phyloP scores from a whole-genome alignment of 345 rosid genomes.

The Kernera saxatilis region DNA sequence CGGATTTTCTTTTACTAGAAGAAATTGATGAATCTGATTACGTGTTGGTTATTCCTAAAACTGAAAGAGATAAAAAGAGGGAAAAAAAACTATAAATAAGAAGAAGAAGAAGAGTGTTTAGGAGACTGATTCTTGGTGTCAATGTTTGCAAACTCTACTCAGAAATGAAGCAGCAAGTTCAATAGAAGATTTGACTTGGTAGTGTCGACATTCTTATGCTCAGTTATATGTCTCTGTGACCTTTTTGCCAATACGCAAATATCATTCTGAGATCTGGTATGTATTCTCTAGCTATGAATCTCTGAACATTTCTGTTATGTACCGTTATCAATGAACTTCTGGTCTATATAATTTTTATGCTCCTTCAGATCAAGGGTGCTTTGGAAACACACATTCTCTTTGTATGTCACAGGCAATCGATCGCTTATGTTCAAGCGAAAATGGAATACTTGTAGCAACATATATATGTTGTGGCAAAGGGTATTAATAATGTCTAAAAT shows the following conservation, averaged over 20 bases:
- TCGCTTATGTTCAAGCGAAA: conserved; percentile 55
- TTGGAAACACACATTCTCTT: not conserved
- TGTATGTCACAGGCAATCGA: conserved; percentile 52
- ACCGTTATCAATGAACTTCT: too few species aligned
- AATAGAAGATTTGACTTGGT: not conserved
- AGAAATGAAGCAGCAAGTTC: not conserved
- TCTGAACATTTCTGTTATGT: not conserved
- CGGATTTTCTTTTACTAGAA: too few species aligned
- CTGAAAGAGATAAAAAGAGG: too few species aligned
- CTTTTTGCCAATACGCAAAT: not conserved
- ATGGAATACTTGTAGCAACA: conserved; percentile 70
- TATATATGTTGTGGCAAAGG: conserved; percentile 87
- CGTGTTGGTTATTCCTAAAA: too few species aligned
- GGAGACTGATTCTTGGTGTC: too few species aligned
- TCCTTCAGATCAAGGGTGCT: not conserved
- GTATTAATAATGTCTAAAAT: conserved; percentile 73
- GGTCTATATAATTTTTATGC: not conserved
- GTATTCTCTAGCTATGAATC: not conserved
- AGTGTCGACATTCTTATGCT: not conserved
- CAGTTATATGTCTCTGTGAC: not conserved
- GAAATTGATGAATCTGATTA: too few species aligned
- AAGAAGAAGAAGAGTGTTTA: too few species aligned
- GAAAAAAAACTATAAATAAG: too few species aligned
- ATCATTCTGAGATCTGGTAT: not conserved
- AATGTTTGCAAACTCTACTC: too few species aligned